These are phyloP conservation scores for Pelargonium fulgidum DNA, from an alignment of 441 rosid genomes.

Conservation along the genomic window DNA sequence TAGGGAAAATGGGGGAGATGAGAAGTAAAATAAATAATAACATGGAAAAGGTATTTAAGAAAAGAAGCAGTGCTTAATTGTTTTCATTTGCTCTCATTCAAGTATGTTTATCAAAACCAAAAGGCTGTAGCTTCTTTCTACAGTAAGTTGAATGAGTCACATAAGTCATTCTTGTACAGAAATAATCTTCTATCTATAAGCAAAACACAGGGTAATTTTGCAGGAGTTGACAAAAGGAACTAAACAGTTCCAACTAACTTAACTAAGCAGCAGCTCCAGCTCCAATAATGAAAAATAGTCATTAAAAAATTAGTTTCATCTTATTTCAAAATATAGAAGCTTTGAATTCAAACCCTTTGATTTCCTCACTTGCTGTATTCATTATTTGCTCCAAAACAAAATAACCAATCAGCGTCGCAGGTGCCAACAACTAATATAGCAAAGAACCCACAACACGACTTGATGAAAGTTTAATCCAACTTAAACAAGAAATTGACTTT, in stretches of 20 bases:
- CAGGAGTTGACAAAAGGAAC: background rate
- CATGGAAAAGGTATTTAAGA: background rate
- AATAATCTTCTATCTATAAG: background rate
- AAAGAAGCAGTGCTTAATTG: conserved; percentile 3
- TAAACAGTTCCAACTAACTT: background rate
- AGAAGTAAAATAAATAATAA: background rate
- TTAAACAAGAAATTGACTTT: background rate
- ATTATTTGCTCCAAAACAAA: conserved; percentile 3
- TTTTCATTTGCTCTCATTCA: background rate
- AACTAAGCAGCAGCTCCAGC: background rate
- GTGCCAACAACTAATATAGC: background rate
- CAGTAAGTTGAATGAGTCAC: background rate
- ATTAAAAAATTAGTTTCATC: too few species aligned
- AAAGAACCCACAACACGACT: conserved; percentile 1
- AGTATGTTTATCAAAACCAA: background rate
- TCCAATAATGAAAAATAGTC: background rate
- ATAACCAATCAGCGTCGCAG: background rate
- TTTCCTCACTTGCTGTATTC: background rate
- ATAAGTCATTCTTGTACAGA: background rate
- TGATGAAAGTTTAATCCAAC: background rate
- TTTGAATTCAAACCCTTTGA: conserved; percentile 1
- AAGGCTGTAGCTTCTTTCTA: background rate
- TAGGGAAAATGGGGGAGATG: background rate
- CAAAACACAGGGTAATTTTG: background rate
- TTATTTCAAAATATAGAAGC: background rate